These are phyloP conservation scores for Kodamaea anthophila DNA, from an alignment of 1,139 yeast species.

Conservation along the genomic window DNA sequence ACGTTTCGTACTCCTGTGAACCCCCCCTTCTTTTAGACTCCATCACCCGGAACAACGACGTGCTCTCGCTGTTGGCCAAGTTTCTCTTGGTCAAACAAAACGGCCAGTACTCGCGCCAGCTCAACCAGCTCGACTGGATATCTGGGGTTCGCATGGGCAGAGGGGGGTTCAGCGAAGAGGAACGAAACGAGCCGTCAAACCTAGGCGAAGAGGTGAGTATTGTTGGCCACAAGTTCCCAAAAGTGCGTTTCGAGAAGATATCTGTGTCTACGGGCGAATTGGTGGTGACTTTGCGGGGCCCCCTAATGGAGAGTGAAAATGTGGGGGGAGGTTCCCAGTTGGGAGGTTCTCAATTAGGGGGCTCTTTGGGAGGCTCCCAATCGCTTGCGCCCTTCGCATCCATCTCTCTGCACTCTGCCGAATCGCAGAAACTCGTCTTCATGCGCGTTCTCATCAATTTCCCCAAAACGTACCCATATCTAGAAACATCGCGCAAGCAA, in stretches of 20 bases:
- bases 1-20: slow-evolving; percentile 29
- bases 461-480: slow-evolving; percentile 66
- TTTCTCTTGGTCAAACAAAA: slow-evolving; percentile 30
- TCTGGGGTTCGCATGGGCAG: slow-evolving; percentile 83
- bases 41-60: slow-evolving; percentile 28
- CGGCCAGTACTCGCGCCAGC: slow-evolving; percentile 23
- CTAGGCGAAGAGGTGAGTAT: slow-evolving; percentile 87
- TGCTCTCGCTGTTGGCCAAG: slow-evolving; percentile 30
- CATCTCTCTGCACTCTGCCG: neutral
- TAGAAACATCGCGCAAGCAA: slow-evolving; percentile 26
- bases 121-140: slow-evolving; percentile 83
- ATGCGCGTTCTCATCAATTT: slow-evolving; percentile 62
- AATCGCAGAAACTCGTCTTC: slow-evolving; percentile 52
- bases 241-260: slow-evolving; percentile 77
- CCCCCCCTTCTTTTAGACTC: slow-evolving; percentile 36
- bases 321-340: neutral
- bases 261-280: slow-evolving; percentile 82
- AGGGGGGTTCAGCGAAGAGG: slow-evolving; percentile 27
- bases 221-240: slow-evolving; percentile 88
- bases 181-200: slow-evolving; percentile 54
- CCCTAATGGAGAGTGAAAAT: slow-evolving; percentile 38
- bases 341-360: neutral
- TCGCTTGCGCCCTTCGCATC: no score
- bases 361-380: no score
- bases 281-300: slow-evolving; percentile 72